Percentiles rank a stretch among this genome's conserved stretches.
phyloP scores from a whole-genome alignment of 805 yeast genomes.

The Barnettozyma wickerhamii region DNA sequence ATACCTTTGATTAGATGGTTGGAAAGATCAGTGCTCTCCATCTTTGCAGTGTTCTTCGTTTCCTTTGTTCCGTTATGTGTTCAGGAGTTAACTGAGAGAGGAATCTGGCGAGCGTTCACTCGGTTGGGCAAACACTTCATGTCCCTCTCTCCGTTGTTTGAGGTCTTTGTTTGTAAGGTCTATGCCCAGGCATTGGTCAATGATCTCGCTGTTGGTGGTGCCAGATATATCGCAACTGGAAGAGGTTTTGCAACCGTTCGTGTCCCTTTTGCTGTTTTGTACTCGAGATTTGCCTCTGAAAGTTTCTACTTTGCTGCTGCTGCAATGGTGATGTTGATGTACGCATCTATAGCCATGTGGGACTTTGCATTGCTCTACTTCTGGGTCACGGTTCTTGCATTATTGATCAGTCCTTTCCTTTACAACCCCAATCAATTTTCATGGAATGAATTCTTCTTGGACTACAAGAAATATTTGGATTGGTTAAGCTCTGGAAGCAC shows the following conservation, averaged over 20 bases:
- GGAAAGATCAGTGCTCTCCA: constrained; percentile 66
- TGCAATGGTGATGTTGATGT: constrained; percentile 47
- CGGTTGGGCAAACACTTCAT: constrained; percentile 62
- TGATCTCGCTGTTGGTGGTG: constrained; percentile 75
- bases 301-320: constrained; percentile 61
- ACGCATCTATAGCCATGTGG: constrained; percentile 62
- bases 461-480: constrained; percentile 43
- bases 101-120: constrained; percentile 62
- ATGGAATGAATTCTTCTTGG: constrained; percentile 59
- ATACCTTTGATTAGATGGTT: constrained; percentile 73
- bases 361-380: constrained; percentile 49
- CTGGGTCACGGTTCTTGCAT: constrained; percentile 56
- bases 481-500: constrained; percentile 49
- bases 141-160: constrained; percentile 74
- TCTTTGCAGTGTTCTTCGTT: constrained; percentile 67
- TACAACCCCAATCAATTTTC: constrained; percentile 66
- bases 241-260: constrained; percentile 78
- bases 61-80: constrained; percentile 73
- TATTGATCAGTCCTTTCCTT: constrained; percentile 54
- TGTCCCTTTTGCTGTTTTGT: constrained; percentile 58
- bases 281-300: constrained; percentile 64
- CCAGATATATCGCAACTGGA: constrained; percentile 78
- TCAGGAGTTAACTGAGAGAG: constrained; percentile 74
- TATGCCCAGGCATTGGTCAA: constrained; percentile 67
- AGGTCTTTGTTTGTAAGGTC: constrained; percentile 72